Percentiles rank a stretch among this genome's conserved stretches.
phyloP scores from a whole-genome alignment of 768 basidiomycete genomes.

The Lentinula detonsa region DNA sequence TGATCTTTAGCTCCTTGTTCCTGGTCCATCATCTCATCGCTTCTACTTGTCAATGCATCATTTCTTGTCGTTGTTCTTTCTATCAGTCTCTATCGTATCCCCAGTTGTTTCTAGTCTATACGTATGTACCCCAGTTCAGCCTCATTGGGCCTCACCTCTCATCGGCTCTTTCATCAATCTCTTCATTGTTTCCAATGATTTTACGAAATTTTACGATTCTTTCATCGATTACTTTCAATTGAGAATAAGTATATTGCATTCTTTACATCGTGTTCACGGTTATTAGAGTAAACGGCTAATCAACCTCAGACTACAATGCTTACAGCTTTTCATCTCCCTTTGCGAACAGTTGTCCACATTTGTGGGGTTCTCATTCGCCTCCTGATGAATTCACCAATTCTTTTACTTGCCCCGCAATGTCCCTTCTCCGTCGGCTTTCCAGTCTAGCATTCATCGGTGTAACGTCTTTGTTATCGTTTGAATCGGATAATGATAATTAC shows the following conservation, averaged over 20 bases:
- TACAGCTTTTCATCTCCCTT: not conserved
- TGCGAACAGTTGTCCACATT: not conserved
- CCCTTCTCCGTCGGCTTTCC: not conserved
- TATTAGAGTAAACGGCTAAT: not conserved
- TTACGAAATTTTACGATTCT: not conserved
- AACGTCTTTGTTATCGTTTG: not conserved
- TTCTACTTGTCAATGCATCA: not conserved
- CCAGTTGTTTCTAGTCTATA: not conserved
- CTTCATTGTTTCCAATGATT: not conserved
- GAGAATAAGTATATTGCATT: not conserved
- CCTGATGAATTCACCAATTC: not conserved
- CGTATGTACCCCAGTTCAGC: not conserved
- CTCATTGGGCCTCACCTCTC: not conserved
- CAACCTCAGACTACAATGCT: not conserved
- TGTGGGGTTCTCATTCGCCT: too few species aligned
- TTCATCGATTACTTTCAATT: not conserved
- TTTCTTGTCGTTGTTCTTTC: not conserved
- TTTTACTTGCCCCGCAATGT: not conserved
- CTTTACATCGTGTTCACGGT: not conserved
- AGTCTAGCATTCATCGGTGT: not conserved
- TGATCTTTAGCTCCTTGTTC: not conserved
- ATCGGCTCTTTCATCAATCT: not conserved
- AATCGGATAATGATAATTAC: not conserved
- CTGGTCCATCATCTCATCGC: not conserved
- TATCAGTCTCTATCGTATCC: not conserved